Conservation (phyloP, 139 green algal species). For the Eudorina sp. region DNA sequence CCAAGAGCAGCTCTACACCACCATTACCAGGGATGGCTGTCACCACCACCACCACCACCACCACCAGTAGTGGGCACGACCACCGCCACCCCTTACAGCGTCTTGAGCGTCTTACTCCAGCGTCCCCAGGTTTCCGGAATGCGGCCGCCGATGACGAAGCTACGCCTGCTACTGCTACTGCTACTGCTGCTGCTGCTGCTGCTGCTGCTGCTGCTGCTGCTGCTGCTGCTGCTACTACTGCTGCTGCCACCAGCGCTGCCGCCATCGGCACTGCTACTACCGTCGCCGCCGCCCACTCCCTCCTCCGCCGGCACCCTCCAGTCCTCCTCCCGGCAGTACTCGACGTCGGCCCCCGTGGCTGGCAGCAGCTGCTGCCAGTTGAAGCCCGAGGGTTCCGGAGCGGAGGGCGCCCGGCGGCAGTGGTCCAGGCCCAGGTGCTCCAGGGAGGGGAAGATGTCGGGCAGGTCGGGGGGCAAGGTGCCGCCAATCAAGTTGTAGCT, state of each 20-base stretch:
- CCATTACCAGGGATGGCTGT: too few species aligned
- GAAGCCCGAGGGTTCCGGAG: not conserved
- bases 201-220: too few species aligned
- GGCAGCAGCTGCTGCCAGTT: constrained; percentile 1
- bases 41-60: not conserved
- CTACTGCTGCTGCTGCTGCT: too few species aligned
- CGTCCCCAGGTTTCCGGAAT: not conserved
- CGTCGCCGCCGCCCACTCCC: too few species aligned
- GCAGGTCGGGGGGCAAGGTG: constrained; percentile 24
- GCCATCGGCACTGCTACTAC: too few species aligned
- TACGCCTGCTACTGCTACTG: too few species aligned
- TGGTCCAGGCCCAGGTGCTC: constrained; percentile 40
- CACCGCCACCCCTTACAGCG: not conserved
- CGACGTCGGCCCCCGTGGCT: not conserved
- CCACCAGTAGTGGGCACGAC: too few species aligned
- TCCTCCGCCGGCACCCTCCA: not conserved
- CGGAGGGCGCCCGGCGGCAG: not conserved
- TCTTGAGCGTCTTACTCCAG: not conserved
- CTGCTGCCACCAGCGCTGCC: too few species aligned
- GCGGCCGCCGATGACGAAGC: not conserved
- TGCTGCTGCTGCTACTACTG: too few species aligned
- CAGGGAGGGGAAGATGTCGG: constrained; percentile 18
- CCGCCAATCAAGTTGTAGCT: constrained; percentile 38
- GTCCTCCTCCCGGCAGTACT: not conserved
- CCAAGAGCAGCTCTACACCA: too few species aligned